Conservation (phyloP, 345 rosid species). For the Balakata baccata region DNA sequence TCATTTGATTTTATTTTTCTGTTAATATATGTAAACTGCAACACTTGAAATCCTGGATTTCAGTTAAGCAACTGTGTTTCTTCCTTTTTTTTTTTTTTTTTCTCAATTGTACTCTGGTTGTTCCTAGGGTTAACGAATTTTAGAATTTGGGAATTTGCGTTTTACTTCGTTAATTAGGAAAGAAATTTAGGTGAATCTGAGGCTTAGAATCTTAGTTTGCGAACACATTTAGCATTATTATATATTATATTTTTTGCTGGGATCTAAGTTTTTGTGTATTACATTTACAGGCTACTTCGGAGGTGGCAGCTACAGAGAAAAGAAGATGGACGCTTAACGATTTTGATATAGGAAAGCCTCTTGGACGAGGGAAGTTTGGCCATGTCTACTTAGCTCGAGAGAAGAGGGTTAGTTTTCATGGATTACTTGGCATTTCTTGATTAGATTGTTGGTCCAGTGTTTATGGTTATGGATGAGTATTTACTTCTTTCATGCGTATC, state of each 20-base stretch:
- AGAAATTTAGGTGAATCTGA: not conserved
- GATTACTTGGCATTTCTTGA: not conserved
- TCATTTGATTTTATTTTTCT: not conserved
- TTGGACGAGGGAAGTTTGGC: constrained; percentile 93
- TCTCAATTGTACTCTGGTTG: not conserved
- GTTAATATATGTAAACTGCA: not conserved
- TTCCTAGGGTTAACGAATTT: constrained; percentile 10
- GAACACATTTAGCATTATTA: not conserved
- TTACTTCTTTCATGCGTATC: no score
- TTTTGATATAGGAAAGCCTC: constrained; percentile 93
- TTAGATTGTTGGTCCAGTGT: not conserved
- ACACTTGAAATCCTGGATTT: not conserved
- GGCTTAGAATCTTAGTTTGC: not conserved
- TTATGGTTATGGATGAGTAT: not conserved
- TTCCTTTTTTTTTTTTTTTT: not conserved
- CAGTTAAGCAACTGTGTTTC: no score
- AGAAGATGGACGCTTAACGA: constrained; percentile 77
- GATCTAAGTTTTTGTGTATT: not conserved
- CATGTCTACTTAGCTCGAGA: constrained; percentile 94
- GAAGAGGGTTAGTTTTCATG: constrained; percentile 54
- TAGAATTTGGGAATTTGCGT: not conserved
- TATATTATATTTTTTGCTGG: not conserved
- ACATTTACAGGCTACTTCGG: constrained; percentile 58
- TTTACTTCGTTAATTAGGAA: not conserved
- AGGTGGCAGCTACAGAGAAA: constrained; percentile 49